Base-by-base conservation (phyloP, 495 filamentous ascomycete species). In the Xylaria sp. region DNA sequence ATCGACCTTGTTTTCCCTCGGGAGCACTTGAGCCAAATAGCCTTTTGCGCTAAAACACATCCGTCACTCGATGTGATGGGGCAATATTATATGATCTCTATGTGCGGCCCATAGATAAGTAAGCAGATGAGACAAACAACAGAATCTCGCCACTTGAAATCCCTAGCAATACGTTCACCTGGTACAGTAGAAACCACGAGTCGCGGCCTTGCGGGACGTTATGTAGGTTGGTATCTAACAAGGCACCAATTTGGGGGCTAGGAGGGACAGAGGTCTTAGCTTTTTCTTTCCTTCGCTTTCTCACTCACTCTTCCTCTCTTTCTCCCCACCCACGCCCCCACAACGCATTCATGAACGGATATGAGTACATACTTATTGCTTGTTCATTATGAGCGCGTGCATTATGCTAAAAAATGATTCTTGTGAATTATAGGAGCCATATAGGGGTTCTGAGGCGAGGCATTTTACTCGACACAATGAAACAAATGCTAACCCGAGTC, bases 401-500 rank as follows among this genome's bases (percentile, higher is more conserved):
- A 41, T 55, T 17, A 6, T 57, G 11, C n/a, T 33, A 37, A 68
- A 29, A 31, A 29, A 55, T 29, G n/a, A 1, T 12, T 12, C 58
- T 12, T 17, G 7, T 33, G 8, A 5, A 21, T 11, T 44, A 9
- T 33, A 35, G 24, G 21, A 11, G 37, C 11, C 1, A 55, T 15
- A 37, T 15, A 12, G 35, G 37, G 1, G 15, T 31, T 33, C 48
- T 33, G 11, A 37, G 41, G 59, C 59, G 68, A 70, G 46, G 68
- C 40, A 64, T 50, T 58, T 50, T 71, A 58, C 61, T 24, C 29
- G 17, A 15, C 48, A 50, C 40, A 50, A 66, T 71, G 61, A 66
- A 71, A 65, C 69, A 59, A 57, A 50, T 48, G 50, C 33, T 48
- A 26, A 17, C 61, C 69, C 69, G 61, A 71, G 69, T 66, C 69